Base-by-base conservation (phyloP, 1,284 basidiomycete species). In the Crocinoboletus sp. region DNA sequence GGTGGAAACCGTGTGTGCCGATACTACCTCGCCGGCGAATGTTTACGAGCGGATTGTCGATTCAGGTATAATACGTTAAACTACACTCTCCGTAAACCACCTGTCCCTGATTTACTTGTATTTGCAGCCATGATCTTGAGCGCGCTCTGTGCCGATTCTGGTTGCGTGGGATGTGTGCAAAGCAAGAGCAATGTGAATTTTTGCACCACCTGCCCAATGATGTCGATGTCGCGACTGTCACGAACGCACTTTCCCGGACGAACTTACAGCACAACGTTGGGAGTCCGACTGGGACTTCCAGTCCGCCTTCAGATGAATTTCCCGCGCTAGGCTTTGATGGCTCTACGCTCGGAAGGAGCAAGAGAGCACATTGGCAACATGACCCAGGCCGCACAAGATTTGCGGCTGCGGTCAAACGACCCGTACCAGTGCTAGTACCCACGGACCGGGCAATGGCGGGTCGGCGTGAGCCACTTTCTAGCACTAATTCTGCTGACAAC, bases 1-100 rank as follows among this genome's bases (percentile, higher is more conserved):
- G 75, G 76, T 35, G 81, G 82, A 6, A 61, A 65, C 56, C 71
- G 86, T 44, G 94, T 99, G 30, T 99, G 95, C 65, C 76, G 96
- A 45, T 99, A 98, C 67, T 99, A 94, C 66, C 77, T 99, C 28
- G 91, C 92, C 6, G 96, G 96, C 15, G 94, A 98, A 67, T 99
- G 95, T 64, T 72, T 97, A 43, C 73, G 95, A 41, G 89, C 92
- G 40, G 95, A 99, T 69, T 99, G 96, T 70, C 83, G 94, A 48
- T 99, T 98, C 72, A 95, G 91, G 92, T 93, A 46, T 52, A 58
- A 78, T 15, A 33, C 5, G 31, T 35, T 12, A 13, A 15, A 27
- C 8, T 15, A 19, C 15, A 9, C 7, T 31, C 17, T 32, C 28
- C 13, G 4, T 10, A 22, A 27, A 13, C 6, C 12, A 13, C 10